phyloP scores from a whole-genome alignment of 1,284 basidiomycete species.

The Takashimella koratensis region DNA sequence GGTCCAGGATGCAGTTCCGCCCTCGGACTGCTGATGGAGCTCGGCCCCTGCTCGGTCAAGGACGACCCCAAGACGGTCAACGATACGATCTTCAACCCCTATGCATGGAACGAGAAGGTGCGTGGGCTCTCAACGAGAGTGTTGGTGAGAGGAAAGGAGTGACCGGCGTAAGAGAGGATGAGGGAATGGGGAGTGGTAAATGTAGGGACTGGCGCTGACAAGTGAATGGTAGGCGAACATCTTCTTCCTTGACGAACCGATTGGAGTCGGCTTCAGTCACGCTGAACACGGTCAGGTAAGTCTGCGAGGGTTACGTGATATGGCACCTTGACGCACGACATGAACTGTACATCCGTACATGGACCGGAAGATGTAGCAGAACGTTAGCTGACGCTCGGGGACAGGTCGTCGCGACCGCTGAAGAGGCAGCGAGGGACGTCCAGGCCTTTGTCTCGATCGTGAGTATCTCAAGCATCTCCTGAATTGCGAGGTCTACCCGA shows the following conservation, averaged over 20 bases:
- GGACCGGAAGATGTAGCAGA: no score
- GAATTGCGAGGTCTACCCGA: no score
- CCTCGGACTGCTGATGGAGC: conserved; percentile 54
- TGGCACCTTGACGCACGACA: no score
- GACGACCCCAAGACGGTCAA: conserved; percentile 41
- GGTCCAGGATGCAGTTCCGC: conserved; percentile 51
- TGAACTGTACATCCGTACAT: no score
- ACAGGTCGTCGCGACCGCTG: conserved; percentile 59
- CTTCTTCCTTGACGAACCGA: conserved; percentile 49
- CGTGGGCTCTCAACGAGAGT: conserved; percentile 56
- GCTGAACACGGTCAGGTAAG: conserved; percentile 59
- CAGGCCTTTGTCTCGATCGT: conserved; percentile 64
- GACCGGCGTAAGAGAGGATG: not conserved
- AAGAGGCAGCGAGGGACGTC: conserved; percentile 67
- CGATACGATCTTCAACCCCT: conserved; percentile 49
- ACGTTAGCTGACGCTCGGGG: not conserved
- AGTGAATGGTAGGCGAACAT: conserved; percentile 42
- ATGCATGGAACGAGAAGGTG: conserved; percentile 55
- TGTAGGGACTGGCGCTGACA: no score
- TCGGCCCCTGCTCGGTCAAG: conserved; percentile 50
- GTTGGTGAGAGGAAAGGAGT: no score
- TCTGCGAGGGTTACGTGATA: no score
- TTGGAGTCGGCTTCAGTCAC: conserved; percentile 66
- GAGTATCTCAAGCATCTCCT: no score
- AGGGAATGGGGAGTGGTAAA: not conserved